Evolutionary conservation across 306 rosid genomes (phyloP).

Genomic region (Vicia faba): DNA sequence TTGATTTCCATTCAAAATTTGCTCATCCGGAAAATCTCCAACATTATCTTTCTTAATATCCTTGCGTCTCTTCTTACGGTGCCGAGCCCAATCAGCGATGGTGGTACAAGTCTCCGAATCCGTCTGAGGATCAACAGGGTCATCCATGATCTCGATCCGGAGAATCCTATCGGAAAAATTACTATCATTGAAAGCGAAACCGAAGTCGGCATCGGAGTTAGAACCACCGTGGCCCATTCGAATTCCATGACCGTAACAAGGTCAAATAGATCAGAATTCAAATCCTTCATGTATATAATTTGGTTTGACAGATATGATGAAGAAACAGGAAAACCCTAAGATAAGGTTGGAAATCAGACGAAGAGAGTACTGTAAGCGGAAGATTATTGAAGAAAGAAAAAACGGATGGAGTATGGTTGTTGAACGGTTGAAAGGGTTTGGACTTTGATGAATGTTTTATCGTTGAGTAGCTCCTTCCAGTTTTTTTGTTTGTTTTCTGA

Average conservation of each 20-base stretch:
- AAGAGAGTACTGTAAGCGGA: too few relatives aligned
- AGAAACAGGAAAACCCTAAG: constrained; percentile 24
- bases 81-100: constrained; percentile 94
- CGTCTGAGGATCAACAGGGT: constrained; percentile 49
- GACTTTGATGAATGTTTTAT: too few relatives aligned
- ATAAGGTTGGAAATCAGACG: neutral
- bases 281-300: constrained; percentile 39
- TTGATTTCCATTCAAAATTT: constrained; percentile 68
- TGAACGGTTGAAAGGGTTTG: too few relatives aligned
- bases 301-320: neutral
- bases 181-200: constrained; percentile 90
- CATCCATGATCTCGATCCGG: constrained; percentile 81
- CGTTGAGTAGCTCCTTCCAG: too few relatives aligned
- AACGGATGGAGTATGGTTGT: too few relatives aligned
- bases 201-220: constrained; percentile 76
- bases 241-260: constrained; percentile 70
- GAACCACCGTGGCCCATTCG: constrained; percentile 57
- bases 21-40: constrained; percentile 81
- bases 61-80: constrained; percentile 87
- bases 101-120: constrained; percentile 59
- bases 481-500: too few relatives aligned
- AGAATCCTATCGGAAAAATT: constrained; percentile 94
- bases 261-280: constrained; percentile 80
- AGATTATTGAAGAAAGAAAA: too few relatives aligned
- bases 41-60: constrained; percentile 77